A percentile compares a stretch with the other conserved stretches of the same genome.
Evolutionary conservation across 1,284 basidiomycete species (phyloP).

Genomic region (Fomitopsis schrenkii): DNA sequence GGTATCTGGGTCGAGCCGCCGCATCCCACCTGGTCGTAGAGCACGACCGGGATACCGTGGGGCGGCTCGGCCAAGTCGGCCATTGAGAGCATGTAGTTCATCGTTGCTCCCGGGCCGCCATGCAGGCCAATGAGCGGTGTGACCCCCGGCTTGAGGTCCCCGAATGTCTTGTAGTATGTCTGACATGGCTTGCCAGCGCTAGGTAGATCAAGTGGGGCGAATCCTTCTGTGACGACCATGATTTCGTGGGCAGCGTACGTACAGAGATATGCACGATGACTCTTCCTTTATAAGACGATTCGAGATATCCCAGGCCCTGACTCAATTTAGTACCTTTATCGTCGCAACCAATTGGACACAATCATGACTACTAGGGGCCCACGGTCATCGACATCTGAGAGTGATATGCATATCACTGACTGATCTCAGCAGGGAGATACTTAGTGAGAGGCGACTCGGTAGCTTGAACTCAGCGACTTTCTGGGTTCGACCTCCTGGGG

Average conservation of each 20-base stretch:
- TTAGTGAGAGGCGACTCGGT: too few relatives aligned
- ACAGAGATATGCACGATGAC: too few relatives aligned
- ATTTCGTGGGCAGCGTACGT: not conserved
- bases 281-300: too few relatives aligned
- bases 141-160: constrained; percentile 23
- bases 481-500: too few relatives aligned
- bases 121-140: constrained; percentile 37
- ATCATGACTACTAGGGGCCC: too few relatives aligned
- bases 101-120: constrained; percentile 40
- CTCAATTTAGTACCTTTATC: too few relatives aligned
- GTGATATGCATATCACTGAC: too few relatives aligned
- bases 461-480: too few relatives aligned
- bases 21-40: constrained; percentile 51
- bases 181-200: constrained; percentile 20
- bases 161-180: constrained; percentile 27
- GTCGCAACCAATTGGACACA: too few relatives aligned
- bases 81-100: constrained; percentile 40
- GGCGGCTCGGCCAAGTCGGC: constrained; percentile 24
- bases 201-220: constrained; percentile 10
- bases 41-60: constrained; percentile 35
- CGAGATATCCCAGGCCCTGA: too few relatives aligned
- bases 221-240: not conserved
- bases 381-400: too few relatives aligned
- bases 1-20: constrained; percentile 39
- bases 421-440: too few relatives aligned